Percentiles rank a stretch among this genome's conserved stretches.
These are phyloP conservation scores for Mycotypha africana DNA, from an alignment of 371 early-diverging fungal species.

Conservation along the genomic window DNA sequence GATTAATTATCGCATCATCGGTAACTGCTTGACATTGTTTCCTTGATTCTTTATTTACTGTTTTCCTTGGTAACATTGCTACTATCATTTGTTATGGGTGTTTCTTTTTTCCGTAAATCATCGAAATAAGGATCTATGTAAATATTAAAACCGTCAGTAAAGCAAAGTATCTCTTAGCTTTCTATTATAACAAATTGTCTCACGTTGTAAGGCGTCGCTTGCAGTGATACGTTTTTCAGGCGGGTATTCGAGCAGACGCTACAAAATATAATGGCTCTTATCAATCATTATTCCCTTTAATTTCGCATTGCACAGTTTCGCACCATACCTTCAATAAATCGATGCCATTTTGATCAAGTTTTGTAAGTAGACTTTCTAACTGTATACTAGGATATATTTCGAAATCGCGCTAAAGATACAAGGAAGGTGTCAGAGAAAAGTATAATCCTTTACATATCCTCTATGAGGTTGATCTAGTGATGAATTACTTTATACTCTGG, in stretches of 20 bases:
- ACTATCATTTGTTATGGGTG: too few relatives aligned
- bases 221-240: slow-evolving; percentile 76
- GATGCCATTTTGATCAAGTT: slow-evolving; percentile 75
- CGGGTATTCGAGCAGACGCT: slow-evolving; percentile 64
- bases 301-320: too few relatives aligned
- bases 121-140: slow-evolving; percentile 53
- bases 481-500: slow-evolving; percentile 78
- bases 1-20: too few relatives aligned
- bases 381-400: slow-evolving; percentile 65
- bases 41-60: slow-evolving; percentile 1
- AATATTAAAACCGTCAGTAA: neutral
- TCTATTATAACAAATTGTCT: too few relatives aligned
- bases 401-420: slow-evolving; percentile 58
- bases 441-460: too few relatives aligned
- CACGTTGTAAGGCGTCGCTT: slow-evolving; percentile 65
- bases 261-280: neutral
- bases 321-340: slow-evolving; percentile 63
- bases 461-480: too few relatives aligned
- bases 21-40: too few relatives aligned
- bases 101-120: slow-evolving; percentile 40
- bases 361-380: slow-evolving; percentile 72
- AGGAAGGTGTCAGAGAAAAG: too few relatives aligned
- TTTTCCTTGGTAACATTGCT: slow-evolving; percentile 3
- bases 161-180: too few relatives aligned
- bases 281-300: too few relatives aligned